These are phyloP conservation scores for Iris macrosiphon DNA, from an alignment of 106 monocot species.

Conservation along the genomic window DNA sequence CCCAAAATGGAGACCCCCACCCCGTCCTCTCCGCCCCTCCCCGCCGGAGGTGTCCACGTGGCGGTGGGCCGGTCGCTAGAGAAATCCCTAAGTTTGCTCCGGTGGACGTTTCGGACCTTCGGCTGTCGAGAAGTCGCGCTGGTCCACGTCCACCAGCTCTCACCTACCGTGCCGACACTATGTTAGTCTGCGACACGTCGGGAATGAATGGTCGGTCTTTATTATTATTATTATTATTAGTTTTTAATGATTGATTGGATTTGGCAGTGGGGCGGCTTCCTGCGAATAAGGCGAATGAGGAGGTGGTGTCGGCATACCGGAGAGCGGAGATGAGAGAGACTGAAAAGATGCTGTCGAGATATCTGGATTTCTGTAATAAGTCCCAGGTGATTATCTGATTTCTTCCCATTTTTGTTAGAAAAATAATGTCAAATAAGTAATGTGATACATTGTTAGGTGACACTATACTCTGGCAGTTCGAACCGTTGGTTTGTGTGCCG, in stretches of 20 bases:
- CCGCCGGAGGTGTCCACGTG: conserved; percentile 33
- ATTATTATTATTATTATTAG: not conserved
- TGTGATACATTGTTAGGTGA: not conserved
- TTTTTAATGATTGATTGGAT: not conserved
- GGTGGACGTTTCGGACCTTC: conserved; percentile 53
- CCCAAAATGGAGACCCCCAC: not conserved
- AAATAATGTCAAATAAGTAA: no score
- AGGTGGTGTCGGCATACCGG: conserved; percentile 22
- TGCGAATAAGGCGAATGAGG: conserved; percentile 27
- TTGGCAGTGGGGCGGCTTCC: conserved; percentile 45
- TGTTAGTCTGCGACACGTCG: conserved; percentile 44
- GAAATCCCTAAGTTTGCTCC: conserved; percentile 52
- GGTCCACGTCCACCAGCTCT: conserved; percentile 74
- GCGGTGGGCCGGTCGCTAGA: conserved; percentile 72
- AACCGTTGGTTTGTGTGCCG: no score
- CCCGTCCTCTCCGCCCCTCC: not conserved
- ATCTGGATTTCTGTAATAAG: conserved; percentile 24
- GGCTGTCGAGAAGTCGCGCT: conserved; percentile 44
- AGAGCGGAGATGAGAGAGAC: conserved; percentile 22
- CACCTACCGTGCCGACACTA: conserved; percentile 60
- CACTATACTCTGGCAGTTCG: not conserved
- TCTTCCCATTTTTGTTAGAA: no score
- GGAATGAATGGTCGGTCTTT: not conserved
- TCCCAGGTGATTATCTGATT: conserved; percentile 26
- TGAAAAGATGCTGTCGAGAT: conserved; percentile 27